These are phyloP conservation scores for Leccinum pellstonianum DNA, from an alignment of 768 basidiomycete species.

Conservation along the genomic window DNA sequence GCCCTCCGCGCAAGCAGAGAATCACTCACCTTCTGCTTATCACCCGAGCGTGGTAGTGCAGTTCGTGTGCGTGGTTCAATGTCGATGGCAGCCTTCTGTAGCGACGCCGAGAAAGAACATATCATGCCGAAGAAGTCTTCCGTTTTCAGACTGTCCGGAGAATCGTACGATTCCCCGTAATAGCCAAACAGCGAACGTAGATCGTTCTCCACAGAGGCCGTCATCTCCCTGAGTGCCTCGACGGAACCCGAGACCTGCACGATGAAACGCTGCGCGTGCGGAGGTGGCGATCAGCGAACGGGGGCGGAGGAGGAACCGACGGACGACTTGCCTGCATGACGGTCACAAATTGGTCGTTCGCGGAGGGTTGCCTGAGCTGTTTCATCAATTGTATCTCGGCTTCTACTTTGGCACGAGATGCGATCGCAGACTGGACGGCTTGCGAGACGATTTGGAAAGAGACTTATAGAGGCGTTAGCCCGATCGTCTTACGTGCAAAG, in stretches of 20 bases:
- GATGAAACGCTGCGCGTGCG: constrained; percentile 26
- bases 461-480: constrained; percentile 42
- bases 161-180: constrained; percentile 74
- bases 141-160: constrained; percentile 63
- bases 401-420: constrained; percentile 56
- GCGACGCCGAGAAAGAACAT: constrained; percentile 67
- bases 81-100: constrained; percentile 75
- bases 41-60: background rate
- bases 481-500: background rate
- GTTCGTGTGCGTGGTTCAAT: constrained; percentile 28
- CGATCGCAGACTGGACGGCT: constrained; percentile 54
- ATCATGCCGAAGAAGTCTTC: constrained; percentile 83
- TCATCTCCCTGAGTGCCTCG: constrained; percentile 65
- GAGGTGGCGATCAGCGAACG: background rate
- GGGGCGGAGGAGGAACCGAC: background rate
- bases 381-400: constrained; percentile 51
- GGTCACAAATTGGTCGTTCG: constrained; percentile 59
- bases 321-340: constrained; percentile 62
- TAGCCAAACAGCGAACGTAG: constrained; percentile 60
- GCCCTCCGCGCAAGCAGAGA: background rate
- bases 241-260: constrained; percentile 49
- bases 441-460: constrained; percentile 67
- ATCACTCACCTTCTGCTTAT: constrained; percentile 11
- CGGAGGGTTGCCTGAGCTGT: constrained; percentile 27
- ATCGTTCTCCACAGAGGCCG: constrained; percentile 54